Evolutionary conservation across 129 eudicot genomes (phyloP).

Genomic region (Tanacetum coccineum): DNA sequence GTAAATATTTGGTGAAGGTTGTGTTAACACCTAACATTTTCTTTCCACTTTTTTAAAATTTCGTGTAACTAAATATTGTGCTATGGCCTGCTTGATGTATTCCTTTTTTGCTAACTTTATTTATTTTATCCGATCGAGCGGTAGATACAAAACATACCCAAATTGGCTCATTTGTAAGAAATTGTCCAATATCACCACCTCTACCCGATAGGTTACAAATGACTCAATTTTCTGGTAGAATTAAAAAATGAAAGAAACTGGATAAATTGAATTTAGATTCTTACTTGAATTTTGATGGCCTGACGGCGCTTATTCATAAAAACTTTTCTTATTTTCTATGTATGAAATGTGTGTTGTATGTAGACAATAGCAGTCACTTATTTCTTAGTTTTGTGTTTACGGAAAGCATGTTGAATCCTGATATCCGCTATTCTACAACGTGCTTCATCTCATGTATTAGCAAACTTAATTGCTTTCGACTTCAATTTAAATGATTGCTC

Average conservation of each 20-base stretch:
- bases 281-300: constrained; percentile 85
- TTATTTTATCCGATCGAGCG: no score
- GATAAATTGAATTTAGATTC: constrained; percentile 10
- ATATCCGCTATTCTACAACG: constrained; percentile 81
- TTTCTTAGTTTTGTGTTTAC: constrained; percentile 58
- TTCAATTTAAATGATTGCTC: constrained; percentile 65
- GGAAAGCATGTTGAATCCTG: constrained; percentile 93
- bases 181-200: no score
- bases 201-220: not conserved
- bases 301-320: constrained; percentile 83
- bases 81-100: not conserved
- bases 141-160: no score
- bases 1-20: no score
- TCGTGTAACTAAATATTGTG: no score
- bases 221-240: not conserved
- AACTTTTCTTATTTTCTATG: constrained; percentile 80
- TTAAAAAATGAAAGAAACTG: not conserved
- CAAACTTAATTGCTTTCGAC: constrained; percentile 46
- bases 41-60: no score
- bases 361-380: constrained; percentile 78
- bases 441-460: constrained; percentile 75
- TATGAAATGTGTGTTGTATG: constrained; percentile 75
- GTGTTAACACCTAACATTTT: not conserved
- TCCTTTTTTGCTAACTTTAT: not conserved
- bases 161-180: no score